Percentiles rank a stretch among this genome's conserved stretches.
Conservation (phyloP, 1,284 basidiomycete genomes). For the Entoloma clypeatum region DNA sequence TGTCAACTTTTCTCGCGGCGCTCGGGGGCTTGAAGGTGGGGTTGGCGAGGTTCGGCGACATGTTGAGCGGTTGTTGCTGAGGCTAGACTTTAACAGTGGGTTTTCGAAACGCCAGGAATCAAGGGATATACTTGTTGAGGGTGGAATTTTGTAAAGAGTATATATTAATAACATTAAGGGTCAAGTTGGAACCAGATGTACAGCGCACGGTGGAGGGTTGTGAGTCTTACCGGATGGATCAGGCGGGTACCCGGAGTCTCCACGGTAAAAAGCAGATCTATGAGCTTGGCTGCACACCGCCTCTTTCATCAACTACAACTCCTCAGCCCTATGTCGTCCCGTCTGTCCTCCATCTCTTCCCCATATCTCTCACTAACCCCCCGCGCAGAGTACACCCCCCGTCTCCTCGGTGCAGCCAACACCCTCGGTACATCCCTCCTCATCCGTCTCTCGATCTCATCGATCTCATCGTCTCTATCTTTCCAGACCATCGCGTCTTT, state of each 20-base stretch:
- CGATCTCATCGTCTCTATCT: conserved; percentile 16
- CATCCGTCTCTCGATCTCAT: conserved; percentile 12
- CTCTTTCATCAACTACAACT: conserved; percentile 58
- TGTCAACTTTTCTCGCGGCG: conserved; percentile 45
- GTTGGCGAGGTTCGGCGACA: conserved; percentile 70
- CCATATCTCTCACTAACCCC: conserved; percentile 19
- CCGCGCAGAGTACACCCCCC: conserved; percentile 62
- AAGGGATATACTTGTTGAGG: conserved; percentile 47
- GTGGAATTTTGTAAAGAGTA: conserved; percentile 29
- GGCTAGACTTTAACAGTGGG: conserved; percentile 82
- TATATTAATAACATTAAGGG: conserved; percentile 16
- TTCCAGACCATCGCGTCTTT: conserved; percentile 88
- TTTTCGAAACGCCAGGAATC: conserved; percentile 53
- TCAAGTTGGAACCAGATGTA: no score
- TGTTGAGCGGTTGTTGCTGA: conserved; percentile 76
- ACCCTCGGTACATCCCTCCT: conserved; percentile 71
- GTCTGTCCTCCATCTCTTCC: conserved; percentile 37
- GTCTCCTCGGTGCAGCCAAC: conserved; percentile 85
- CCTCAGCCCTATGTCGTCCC: conserved; percentile 57
- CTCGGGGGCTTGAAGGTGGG: conserved; percentile 43
- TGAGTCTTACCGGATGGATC: conserved; percentile 15
- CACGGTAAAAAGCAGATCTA: conserved; percentile 24
- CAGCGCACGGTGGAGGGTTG: no score
- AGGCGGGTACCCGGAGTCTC: conserved; percentile 17
- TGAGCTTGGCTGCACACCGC: conserved; percentile 40